Base-by-base conservation (phyloP, 2,329 filamentous ascomycete species). In the Ascocoryne sarcoides region DNA sequence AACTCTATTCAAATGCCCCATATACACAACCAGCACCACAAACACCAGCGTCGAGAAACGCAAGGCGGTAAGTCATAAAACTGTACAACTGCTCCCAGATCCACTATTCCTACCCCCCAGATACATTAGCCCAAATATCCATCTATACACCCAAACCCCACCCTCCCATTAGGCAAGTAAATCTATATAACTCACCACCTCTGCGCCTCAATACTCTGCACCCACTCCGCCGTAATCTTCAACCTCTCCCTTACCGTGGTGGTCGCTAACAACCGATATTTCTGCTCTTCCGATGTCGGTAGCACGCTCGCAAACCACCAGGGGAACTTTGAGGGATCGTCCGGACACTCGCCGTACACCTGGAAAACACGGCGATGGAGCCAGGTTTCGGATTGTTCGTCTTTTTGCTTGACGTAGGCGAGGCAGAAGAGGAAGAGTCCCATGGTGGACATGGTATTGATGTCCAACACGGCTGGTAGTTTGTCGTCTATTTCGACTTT, bases 251-350 rank as follows among this genome's bases (percentile, higher is more conserved):
- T 71, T 4, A 94, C 86, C 50, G 84, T 90, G 3, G 71, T 79
- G 4, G 82, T 83, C 10, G 70, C 69, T 10, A 95, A 64, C 15
- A 95, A 65, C 10, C 73, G 69, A 51, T 94, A 93, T 58, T 90
- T 93, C 53, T 92, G 82, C 19, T 77, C 66, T 18, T 92, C 84
- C 10, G 75, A 72, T 28, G 92, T 78, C 0, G 87, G 87, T 10
- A 94, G 62, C 15, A 92, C 79, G 55, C 78, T 85, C 8, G 84
- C 88, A 50, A 95, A 82, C 89, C 89, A 95, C 72, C 88, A 95
- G 0, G 88, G 84, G 50, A 95, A 92, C 1, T 76, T 60, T 3
- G 79, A 79, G 1, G 86, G 79, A 54, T 94, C 85, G 12, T 48
- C 37, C 0, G 87, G 88, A 15, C 81, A 82, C 43, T 83, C 76